A percentile compares a stretch with the other conserved stretches of the same genome.
These are phyloP conservation scores for Fraxinus albicans DNA, from an alignment of 305 asterid genomes.

Conservation along the genomic window DNA sequence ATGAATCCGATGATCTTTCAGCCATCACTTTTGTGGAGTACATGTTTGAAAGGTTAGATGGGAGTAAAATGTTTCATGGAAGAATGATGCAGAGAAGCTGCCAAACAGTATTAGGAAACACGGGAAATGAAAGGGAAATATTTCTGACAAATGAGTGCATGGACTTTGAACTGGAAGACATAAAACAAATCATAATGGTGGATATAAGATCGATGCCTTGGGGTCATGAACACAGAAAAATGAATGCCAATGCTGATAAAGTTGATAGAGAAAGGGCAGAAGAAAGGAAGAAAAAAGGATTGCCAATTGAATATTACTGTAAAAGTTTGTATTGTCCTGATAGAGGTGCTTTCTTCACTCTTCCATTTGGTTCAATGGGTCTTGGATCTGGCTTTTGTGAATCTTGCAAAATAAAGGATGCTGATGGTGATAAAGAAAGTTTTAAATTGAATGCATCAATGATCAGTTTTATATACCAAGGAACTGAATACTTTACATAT, in stretches of 20 bases:
- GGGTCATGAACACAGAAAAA: conserved; percentile 89
- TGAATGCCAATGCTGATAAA: conserved; percentile 60
- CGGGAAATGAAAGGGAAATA: conserved; percentile 83
- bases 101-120: conserved; percentile 80
- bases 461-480: conserved; percentile 52
- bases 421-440: conserved; percentile 39
- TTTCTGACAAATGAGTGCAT: conserved; percentile 77
- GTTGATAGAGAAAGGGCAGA: conserved; percentile 74
- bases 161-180: conserved; percentile 60
- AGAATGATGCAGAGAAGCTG: conserved; percentile 70
- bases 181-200: conserved; percentile 43
- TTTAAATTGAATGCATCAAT: conserved; percentile 48
- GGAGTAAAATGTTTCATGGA: conserved; percentile 84
- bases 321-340: conserved; percentile 85
- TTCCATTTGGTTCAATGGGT: conserved; percentile 55
- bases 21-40: conserved; percentile 70
- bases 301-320: conserved; percentile 77
- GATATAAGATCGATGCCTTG: conserved; percentile 63
- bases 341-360: conserved; percentile 83
- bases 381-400: conserved; percentile 81
- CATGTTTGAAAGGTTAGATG: conserved; percentile 71
- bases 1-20: conserved; percentile 46
- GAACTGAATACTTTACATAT: conserved; percentile 53
- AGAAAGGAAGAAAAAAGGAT: conserved; percentile 73
- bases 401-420: conserved; percentile 56